Percentiles rank a stretch among this genome's conserved stretches.
These are phyloP conservation scores for Cytospora piceae DNA, from an alignment of 2,329 filamentous ascomycete species.

Conservation along the genomic window DNA sequence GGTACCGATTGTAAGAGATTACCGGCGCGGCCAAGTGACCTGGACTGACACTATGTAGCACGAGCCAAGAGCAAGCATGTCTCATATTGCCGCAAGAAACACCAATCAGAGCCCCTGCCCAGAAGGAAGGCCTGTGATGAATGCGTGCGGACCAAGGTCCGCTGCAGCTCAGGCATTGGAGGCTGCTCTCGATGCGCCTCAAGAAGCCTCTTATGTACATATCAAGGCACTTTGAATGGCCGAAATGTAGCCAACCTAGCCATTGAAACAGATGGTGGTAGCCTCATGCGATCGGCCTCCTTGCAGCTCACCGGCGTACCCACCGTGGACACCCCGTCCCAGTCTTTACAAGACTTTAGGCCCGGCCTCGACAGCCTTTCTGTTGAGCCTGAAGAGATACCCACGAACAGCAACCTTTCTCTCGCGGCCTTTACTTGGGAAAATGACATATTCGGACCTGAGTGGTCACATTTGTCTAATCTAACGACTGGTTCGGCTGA, in stretches of 20 bases:
- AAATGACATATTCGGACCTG: slow-evolving; percentile 11
- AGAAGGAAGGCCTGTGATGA: slow-evolving; percentile 26
- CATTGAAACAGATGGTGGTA: slow-evolving; percentile 6
- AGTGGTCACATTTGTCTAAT: slow-evolving; percentile 11
- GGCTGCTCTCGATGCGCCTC: slow-evolving; percentile 24
- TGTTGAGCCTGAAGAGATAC: slow-evolving; percentile 8
- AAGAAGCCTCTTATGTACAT: slow-evolving; percentile 14
- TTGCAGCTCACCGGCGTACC: slow-evolving; percentile 5
- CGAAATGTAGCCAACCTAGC: slow-evolving; percentile 5
- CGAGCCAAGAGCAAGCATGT: slow-evolving; percentile 23
- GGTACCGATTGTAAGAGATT: slow-evolving; percentile 10
- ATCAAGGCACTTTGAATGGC: slow-evolving; percentile 10
- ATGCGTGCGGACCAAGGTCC: slow-evolving; percentile 25
- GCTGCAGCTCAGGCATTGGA: slow-evolving; percentile 14
- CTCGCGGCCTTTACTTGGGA: slow-evolving; percentile 6
- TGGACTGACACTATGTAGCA: slow-evolving; percentile 13
- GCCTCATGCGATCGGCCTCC: slow-evolving; percentile 1
- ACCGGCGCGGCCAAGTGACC: slow-evolving; percentile 4
- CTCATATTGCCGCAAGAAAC: slow-evolving; percentile 26
- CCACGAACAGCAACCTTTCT: slow-evolving; percentile 8
- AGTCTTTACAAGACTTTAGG: slow-evolving; percentile 6
- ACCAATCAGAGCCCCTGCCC: slow-evolving; percentile 9
- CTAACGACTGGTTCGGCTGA: slow-evolving; percentile 5
- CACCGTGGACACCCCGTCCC: slow-evolving; percentile 4
- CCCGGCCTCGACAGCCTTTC: slow-evolving; percentile 1